These are phyloP conservation scores for Eucalyptus marginata DNA, from an alignment of 345 rosid genomes.

Conservation along the genomic window DNA sequence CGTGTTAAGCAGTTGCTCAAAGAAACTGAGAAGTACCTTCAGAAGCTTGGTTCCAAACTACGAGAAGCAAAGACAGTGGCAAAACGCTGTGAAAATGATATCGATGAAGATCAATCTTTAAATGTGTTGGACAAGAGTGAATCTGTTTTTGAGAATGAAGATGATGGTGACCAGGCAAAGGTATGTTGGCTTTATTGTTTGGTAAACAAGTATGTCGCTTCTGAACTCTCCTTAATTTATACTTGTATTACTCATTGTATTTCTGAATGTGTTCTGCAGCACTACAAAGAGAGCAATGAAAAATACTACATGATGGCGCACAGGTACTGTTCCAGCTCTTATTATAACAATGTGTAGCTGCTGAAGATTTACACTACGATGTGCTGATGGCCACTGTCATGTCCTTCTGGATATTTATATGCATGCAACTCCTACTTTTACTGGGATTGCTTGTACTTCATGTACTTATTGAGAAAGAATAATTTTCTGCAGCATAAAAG, in stretches of 20 bases:
- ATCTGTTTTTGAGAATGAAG: constrained; percentile 58
- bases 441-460: background rate
- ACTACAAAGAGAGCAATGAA: constrained; percentile 90
- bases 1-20: constrained; percentile 81
- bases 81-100: constrained; percentile 47
- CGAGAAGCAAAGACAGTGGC: constrained; percentile 54
- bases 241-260: background rate
- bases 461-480: background rate
- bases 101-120: constrained; percentile 37
- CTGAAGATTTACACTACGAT: background rate
- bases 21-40: constrained; percentile 92
- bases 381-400: background rate
- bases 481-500: constrained; percentile 61
- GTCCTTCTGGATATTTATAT: background rate
- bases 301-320: constrained; percentile 96
- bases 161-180: constrained; percentile 87
- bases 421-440: background rate
- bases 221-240: background rate
- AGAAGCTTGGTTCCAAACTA: constrained; percentile 79
- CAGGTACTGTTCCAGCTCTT: constrained; percentile 28
- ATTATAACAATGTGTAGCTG: background rate
- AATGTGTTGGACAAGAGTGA: constrained; percentile 45
- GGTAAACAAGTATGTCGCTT: background rate
- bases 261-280: constrained; percentile 29
- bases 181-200: constrained; percentile 17